Evolutionary conservation across 1,284 basidiomycete species (phyloP).

Genomic region (Veloporphyrellus conicus): DNA sequence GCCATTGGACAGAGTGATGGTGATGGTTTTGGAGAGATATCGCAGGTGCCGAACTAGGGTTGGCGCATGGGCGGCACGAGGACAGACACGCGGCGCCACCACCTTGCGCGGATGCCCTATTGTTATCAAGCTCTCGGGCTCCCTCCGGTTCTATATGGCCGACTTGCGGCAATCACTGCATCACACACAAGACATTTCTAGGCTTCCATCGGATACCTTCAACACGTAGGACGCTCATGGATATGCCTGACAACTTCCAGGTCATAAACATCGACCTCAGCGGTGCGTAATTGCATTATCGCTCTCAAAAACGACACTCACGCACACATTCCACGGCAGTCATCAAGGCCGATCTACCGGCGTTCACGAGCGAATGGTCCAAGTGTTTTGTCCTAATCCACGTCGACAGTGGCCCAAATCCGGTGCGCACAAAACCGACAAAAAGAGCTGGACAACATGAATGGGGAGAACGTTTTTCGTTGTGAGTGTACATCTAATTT

Average conservation of each 20-base stretch:
- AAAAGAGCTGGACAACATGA: conserved; percentile 17
- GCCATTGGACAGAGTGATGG: too few species aligned
- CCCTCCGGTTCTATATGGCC: too few species aligned
- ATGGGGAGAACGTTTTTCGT: conserved; percentile 21
- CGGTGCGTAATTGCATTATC: conserved; percentile 9
- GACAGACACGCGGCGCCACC: too few species aligned
- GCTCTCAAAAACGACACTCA: background rate
- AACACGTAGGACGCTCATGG: background rate
- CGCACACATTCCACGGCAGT: conserved; percentile 7
- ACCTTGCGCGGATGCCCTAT: too few species aligned
- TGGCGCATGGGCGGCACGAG: too few species aligned
- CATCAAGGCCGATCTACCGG: conserved; percentile 25
- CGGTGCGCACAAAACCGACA: conserved; percentile 12
- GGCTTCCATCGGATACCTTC: background rate
- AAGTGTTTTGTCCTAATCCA: conserved; percentile 27
- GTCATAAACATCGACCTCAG: conserved; percentile 18
- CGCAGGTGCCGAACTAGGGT: too few species aligned
- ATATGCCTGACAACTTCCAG: background rate
- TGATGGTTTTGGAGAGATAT: too few species aligned
- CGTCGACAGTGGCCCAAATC: conserved; percentile 16
- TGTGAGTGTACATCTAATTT: conserved; percentile 14
- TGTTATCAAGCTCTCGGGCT: too few species aligned
- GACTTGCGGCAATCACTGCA: too few species aligned
- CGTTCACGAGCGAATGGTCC: conserved; percentile 17
- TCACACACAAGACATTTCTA: background rate